Base-by-base conservation (phyloP, 345 rosid species). In the Acer negundo region DNA sequence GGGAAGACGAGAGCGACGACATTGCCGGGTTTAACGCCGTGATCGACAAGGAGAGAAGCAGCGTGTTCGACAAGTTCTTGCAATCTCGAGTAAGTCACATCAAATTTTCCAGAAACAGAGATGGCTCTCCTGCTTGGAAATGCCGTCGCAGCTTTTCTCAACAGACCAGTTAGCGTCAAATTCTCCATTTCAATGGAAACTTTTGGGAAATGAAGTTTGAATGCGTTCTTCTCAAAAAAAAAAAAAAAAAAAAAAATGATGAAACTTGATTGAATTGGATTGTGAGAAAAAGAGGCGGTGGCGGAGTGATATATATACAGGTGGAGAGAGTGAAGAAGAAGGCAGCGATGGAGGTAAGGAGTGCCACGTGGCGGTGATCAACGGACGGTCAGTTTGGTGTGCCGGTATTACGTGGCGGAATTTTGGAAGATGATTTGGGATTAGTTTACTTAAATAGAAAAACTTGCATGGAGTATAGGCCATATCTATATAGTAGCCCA, bases 1-100 rank as follows among this genome's bases (percentile, higher is more conserved):
- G 89, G 88, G 77, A 91, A 91, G 49, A 90, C 83, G 80, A 91
- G 90, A 42, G 95, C 93, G 61, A 91, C 90, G 63, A 85, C 93
- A 68, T 87, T 88, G 8, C 93, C 91, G 17, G 88, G 83, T 19
- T 44, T 9, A 76, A 91, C 78, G 19, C 92, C 95, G 73, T 85
- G 24, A 66, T 87, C 85, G 71, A 82, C 38, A 24, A 91, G 94
- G 62, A 80, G 86, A 28, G 89, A 75, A 70, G 94, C 90, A 53
- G 93, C 91, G 1, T 82, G 84, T 13, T 91, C 93, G 72, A 91
- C 69, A 69, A 85, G 84, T 2, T 77, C 77, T 22, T 84, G 81
- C 64, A 90, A 74, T 46, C 67, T 79, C 9, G 85, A 66, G 56
- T 90, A 87, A 0, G 89, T 81, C 23, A 90, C 69, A 55, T 87